Conservation (phyloP, 2,329 filamentous ascomycete genomes). For the Cryphonectria parasitica region DNA sequence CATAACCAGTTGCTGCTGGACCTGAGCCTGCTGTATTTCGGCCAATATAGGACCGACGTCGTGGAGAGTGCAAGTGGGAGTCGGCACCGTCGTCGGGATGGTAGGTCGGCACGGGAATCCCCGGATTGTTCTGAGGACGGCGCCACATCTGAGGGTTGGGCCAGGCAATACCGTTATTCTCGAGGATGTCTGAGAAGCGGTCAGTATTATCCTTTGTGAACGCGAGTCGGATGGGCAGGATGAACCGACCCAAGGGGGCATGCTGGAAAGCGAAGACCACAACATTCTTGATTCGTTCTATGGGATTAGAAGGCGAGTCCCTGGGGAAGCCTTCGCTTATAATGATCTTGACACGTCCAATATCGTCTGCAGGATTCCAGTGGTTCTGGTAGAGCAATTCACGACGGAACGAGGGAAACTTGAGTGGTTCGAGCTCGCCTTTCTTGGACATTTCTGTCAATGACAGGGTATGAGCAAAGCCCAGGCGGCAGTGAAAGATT, state of each 20-base stretch:
- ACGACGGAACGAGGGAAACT: constrained; percentile 73
- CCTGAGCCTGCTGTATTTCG: not conserved
- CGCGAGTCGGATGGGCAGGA: not conserved
- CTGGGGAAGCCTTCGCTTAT: constrained; percentile 74
- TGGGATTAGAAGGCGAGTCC: constrained; percentile 54
- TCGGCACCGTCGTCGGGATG: constrained; percentile 52
- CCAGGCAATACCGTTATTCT: constrained; percentile 77
- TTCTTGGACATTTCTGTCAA: constrained; percentile 55
- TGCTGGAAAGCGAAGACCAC: constrained; percentile 85
- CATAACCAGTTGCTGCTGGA: constrained; percentile 1
- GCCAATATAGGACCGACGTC: constrained; percentile 39
- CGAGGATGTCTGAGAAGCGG: constrained; percentile 65
- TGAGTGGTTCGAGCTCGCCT: constrained; percentile 64
- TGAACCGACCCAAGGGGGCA: constrained; percentile 69
- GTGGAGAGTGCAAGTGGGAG: constrained; percentile 67
- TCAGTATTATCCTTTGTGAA: constrained; percentile 13
- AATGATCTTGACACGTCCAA: constrained; percentile 76
- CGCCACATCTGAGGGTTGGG: constrained; percentile 74
- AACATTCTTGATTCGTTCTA: constrained; percentile 72
- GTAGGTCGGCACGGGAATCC: constrained; percentile 46
- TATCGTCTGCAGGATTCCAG: constrained; percentile 72
- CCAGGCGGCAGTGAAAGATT: not conserved
- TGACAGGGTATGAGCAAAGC: not conserved
- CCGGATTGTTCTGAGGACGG: constrained; percentile 47
- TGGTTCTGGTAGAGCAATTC: constrained; percentile 70